Evolutionary conservation across 1,139 yeast genomes (phyloP).

Genomic region (Pichia sp.): DNA sequence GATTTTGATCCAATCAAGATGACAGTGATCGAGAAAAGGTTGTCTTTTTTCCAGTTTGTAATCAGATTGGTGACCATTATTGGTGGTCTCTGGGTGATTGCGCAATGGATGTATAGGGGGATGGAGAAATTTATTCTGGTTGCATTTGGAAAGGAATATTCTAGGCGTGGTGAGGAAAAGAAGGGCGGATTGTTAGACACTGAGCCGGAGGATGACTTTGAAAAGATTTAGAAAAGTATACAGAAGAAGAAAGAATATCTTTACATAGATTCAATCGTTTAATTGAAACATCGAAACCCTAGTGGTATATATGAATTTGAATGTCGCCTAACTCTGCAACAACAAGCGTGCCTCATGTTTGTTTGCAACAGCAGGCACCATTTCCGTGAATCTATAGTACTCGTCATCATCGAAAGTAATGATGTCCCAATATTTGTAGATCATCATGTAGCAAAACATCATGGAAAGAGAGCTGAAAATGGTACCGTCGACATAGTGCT

Average conservation of each 20-base stretch:
- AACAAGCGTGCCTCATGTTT: constrained; percentile 19
- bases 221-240: constrained; percentile 18
- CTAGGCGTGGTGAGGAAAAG: constrained; percentile 54
- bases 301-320: not conserved
- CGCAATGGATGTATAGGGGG: constrained; percentile 40
- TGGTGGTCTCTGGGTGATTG: constrained; percentile 66
- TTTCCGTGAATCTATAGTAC: constrained; percentile 47
- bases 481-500: constrained; percentile 86
- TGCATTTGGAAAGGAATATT: constrained; percentile 48
- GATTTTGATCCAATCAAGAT: constrained; percentile 86
- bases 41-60: constrained; percentile 74
- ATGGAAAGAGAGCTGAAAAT: constrained; percentile 81
- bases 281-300: not conserved
- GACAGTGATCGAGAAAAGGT: constrained; percentile 61
- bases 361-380: constrained; percentile 29
- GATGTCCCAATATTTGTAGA: constrained; percentile 94
- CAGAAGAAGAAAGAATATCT: not conserved
- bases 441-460: constrained; percentile 84
- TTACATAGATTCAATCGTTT: not conserved
- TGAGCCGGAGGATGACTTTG: constrained; percentile 25
- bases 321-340: constrained; percentile 9
- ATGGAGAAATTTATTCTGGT: constrained; percentile 43
- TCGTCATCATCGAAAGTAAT: constrained; percentile 94
- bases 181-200: constrained; percentile 29
- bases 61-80: constrained; percentile 73